Evolutionary conservation across 257 asterid genomes (phyloP), one percentile per base, ranked within the genome.

Genomic region (Petrea volubilis): DNA sequence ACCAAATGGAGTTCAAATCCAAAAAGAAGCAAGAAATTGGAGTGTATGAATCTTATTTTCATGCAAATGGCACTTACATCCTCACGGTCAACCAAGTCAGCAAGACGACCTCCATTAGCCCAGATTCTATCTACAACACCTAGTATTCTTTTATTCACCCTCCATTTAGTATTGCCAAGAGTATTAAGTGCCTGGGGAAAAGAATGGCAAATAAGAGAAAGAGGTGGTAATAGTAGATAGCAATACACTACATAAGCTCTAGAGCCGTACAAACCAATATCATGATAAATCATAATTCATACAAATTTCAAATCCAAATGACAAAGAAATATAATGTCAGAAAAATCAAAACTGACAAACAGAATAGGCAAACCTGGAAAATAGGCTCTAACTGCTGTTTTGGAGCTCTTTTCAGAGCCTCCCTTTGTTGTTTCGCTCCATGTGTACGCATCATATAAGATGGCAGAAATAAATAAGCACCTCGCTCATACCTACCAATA

Each of bases 371-470:
- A 59, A 95, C 99, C 98, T 90, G 82, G 68, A 84, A 92, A 57
- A 92, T 77, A 59, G 90, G 94, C 60, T 82, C 88, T 68, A 95
- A 80, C 74, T 92, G 96, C 77, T 71, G 76, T 77, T 64, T 95
- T 17, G 94, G 87, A 72, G 83, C 72, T 81, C 90, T 87, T 85
- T 83, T 95, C 67, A 95, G 49, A 56, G 87, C 96, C 71, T 90
- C 97, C 3, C 96, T 81, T 71, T 90, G 99, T 74, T 88, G 97
- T 83, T 77, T 95, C 74, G 98, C 96, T 76, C 98, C 96, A 83
- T 95, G 99, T 1, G 97, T 95, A 57, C 99, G 96, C 99, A 95
- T 95, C 40, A 95, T 72, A 78, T 90, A 92, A 31, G 99, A 95
- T 27, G 97, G 96, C 69, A 95, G 77, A 85, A 95, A 92, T 80